phyloP scores from a whole-genome alignment of 108 stramenopile genomes.

The Fragilaria radians region DNA sequence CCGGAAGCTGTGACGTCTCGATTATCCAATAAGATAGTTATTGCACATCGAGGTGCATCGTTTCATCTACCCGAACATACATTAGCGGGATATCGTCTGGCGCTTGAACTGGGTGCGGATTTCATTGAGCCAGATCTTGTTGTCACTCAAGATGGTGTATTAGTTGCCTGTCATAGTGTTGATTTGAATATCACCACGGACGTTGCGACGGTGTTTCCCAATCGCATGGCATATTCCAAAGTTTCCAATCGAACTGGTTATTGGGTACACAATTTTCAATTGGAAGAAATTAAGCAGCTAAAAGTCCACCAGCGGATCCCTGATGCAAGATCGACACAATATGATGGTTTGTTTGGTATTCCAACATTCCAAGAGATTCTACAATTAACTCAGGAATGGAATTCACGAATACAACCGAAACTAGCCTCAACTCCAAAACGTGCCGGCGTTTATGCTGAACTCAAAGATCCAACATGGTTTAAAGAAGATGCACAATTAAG shows the following conservation, averaged over 20 bases:
- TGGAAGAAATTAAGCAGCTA: conserved; percentile 51
- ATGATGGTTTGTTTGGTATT: conserved; percentile 47
- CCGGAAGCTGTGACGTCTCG: neutral
- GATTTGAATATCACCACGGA: conserved; percentile 69
- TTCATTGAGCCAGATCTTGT: conserved; percentile 81
- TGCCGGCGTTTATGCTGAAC: conserved; percentile 42
- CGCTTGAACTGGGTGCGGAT: conserved; percentile 74
- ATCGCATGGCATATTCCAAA: conserved; percentile 14
- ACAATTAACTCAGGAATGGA: conserved; percentile 49
- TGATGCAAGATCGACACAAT: conserved; percentile 28
- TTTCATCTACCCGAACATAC: conserved; percentile 73
- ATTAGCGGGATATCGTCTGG: conserved; percentile 62
- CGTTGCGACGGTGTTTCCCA: conserved; percentile 37
- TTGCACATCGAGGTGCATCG: conserved; percentile 73
- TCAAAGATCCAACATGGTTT: conserved; percentile 32
- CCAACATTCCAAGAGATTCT: conserved; percentile 63
- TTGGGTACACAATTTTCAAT: conserved; percentile 61
- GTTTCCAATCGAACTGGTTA: conserved; percentile 29
- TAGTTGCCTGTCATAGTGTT: conserved; percentile 57
- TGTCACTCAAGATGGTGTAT: conserved; percentile 37
- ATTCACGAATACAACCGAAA: conserved; percentile 24
- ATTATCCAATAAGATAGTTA: conserved; percentile 23
- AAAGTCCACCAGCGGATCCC: conserved; percentile 32
- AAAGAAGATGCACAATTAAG: conserved; percentile 20
- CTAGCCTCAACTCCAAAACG: neutral